Conservation (phyloP, 2,329 filamentous ascomycete species). For the Fusarium oxysporum region DNA sequence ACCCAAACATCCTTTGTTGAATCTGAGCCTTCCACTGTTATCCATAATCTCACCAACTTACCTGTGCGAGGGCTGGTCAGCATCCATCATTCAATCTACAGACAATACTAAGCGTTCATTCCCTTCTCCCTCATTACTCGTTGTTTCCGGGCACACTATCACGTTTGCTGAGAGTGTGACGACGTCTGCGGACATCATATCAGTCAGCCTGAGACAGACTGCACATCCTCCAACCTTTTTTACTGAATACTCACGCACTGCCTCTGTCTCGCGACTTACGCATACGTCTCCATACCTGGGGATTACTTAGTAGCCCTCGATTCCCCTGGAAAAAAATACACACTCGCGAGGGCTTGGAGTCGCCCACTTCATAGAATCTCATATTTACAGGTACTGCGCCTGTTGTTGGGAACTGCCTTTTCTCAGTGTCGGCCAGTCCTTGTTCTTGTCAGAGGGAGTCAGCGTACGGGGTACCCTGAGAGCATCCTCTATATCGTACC, state of each 20-base stretch:
- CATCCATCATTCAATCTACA: slow-evolving; percentile 17
- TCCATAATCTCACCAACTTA: slow-evolving; percentile 10
- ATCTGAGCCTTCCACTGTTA: slow-evolving; percentile 1
- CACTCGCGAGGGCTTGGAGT: slow-evolving; percentile 25
- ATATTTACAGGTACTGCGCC: slow-evolving; percentile 27
- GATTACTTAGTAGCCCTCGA: slow-evolving; percentile 25
- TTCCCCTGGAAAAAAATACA: slow-evolving; percentile 23
- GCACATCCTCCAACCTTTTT: slow-evolving; percentile 21
- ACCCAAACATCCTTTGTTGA: slow-evolving; percentile 18
- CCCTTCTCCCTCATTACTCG: slow-evolving; percentile 5
- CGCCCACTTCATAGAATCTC: slow-evolving; percentile 27
- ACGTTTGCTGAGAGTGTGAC: slow-evolving; percentile 32
- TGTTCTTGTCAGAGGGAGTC: slow-evolving; percentile 27
- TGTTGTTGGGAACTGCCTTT: slow-evolving; percentile 21
- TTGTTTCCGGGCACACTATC: slow-evolving; percentile 14
- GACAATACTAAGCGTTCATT: not conserved
- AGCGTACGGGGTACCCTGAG: slow-evolving; percentile 36
- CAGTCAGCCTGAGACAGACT: slow-evolving; percentile 37
- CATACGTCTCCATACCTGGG: slow-evolving; percentile 27
- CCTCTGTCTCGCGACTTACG: slow-evolving; percentile 30
- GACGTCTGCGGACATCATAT: slow-evolving; percentile 39
- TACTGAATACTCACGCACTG: slow-evolving; percentile 26
- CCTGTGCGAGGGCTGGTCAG: slow-evolving; percentile 7
- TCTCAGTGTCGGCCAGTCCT: slow-evolving; percentile 31
- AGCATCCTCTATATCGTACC: slow-evolving; percentile 23